Evolutionary conservation across 352 stramenopile species (phyloP).

Genomic region (Pythium biforme): DNA sequence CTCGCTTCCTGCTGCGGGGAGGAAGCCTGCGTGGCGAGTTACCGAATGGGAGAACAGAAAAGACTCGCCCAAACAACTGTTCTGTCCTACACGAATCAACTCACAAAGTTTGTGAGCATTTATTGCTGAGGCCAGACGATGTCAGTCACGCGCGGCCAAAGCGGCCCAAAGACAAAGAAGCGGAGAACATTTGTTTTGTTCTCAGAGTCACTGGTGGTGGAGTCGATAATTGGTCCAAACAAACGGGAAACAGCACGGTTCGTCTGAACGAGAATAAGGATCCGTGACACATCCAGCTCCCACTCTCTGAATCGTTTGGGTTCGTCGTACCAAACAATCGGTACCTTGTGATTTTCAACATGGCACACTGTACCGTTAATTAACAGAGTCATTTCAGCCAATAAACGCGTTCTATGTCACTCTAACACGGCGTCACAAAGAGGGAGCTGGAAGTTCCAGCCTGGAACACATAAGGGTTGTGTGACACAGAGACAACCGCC

Average conservation of each 20-base stretch:
- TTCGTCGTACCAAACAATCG: conserved; percentile 3
- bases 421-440: neutral
- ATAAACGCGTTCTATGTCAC: neutral
- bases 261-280: neutral
- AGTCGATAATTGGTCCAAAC: no score
- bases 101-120: no score
- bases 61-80: neutral
- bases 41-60: neutral
- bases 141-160: neutral
- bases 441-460: no score
- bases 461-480: no score
- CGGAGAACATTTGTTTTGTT: neutral
- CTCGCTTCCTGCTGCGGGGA: neutral
- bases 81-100: neutral
- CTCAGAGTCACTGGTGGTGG: neutral
- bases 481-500: no score
- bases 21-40: neutral
- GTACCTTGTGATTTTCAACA: neutral
- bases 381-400: neutral
- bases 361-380: conserved; percentile 3
- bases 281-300: neutral
- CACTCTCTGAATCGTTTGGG: conserved; percentile 4
- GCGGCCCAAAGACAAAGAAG: neutral
- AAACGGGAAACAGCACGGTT: neutral
- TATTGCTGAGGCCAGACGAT: neutral